Base-by-base conservation (phyloP, 1,284 basidiomycete species). In the Ustilago shanxiensis region DNA sequence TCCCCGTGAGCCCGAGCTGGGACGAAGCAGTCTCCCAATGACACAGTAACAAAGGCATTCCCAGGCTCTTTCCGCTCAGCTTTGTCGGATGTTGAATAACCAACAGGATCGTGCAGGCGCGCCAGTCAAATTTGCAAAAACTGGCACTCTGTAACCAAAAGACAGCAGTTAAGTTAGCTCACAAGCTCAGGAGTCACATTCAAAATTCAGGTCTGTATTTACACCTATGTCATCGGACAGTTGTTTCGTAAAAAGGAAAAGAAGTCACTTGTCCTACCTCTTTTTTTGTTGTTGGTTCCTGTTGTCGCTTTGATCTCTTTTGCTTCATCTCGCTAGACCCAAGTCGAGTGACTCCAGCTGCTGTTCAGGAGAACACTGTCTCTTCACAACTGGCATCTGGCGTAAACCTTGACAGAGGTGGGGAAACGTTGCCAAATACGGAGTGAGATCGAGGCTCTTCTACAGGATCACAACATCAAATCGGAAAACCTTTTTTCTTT, bases 211-310 rank as follows among this genome's bases (percentile, higher is more conserved):
- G 44, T 20, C 18, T 4, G n/a, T n/a, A 26, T 4, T 39, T 8
- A 53, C 50, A 65, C 56, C 49, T 24, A 65, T 65, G 63, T 65
- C 63, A 65, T 65, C 63, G 41, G 29, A 33, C 63, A 65, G 63
- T 55, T 22, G 24, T 18, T 18, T n/a, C n/a, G n/a, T n/a, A n/a
- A n/a, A 24, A 22, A 39, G n/a, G 24, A 9, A 24, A 20, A 47
- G 1, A 26, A 22, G 22, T 9, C 44, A 11, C 22, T 14, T 24
- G 6, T 47, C 44, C 44, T 47, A 7, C 14, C 22, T 47, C 39
- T 41, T 14, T 41, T 16, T 41, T n/a, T 33, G 31, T 47, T 6
- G 5, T 22, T 20, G 10, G 13, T 41, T 41, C 5, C 31, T 6
- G 31, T 33, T n/a, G 11, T 33, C 6, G 31, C 5, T 11, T 33